Conservation (phyloP, 306 rosid genomes). For the Echinosophora koreensis region DNA sequence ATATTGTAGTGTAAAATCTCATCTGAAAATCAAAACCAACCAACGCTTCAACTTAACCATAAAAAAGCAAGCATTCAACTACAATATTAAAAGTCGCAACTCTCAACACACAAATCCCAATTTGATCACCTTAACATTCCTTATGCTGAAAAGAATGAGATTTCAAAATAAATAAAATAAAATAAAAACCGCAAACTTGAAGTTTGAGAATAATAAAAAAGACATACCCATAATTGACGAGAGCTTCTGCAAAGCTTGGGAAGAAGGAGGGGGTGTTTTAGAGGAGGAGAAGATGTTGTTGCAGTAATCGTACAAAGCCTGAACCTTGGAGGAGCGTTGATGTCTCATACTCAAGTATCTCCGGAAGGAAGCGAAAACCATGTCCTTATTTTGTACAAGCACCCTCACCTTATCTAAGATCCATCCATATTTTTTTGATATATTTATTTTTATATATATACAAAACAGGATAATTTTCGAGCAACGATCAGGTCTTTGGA, state of each 20-base stretch:
- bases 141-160: neutral
- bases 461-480: too few species aligned
- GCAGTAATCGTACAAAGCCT: constrained; percentile 78
- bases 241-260: constrained; percentile 62
- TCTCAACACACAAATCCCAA: constrained; percentile 36
- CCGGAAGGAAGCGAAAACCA: constrained; percentile 48
- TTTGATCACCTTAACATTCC: neutral
- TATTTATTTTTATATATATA: too few species aligned
- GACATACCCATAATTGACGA: constrained; percentile 75
- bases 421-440: too few species aligned
- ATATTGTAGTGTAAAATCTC: neutral
- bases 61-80: neutral
- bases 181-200: neutral
- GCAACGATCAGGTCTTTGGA: too few species aligned
- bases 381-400: constrained; percentile 46
- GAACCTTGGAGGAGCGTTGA: constrained; percentile 69
- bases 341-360: constrained; percentile 61
- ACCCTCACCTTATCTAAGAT: constrained; percentile 51
- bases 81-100: neutral
- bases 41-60: neutral
- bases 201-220: constrained; percentile 4
- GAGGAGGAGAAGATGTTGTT: constrained; percentile 63
- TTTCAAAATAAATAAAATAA: neutral
- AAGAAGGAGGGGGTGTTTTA: constrained; percentile 55
- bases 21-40: constrained; percentile 32